Evolutionary conservation across 2,329 filamentous ascomycete species (phyloP), one percentile per base, ranked within the genome.

Genomic region (Xylaria multiplex): DNA sequence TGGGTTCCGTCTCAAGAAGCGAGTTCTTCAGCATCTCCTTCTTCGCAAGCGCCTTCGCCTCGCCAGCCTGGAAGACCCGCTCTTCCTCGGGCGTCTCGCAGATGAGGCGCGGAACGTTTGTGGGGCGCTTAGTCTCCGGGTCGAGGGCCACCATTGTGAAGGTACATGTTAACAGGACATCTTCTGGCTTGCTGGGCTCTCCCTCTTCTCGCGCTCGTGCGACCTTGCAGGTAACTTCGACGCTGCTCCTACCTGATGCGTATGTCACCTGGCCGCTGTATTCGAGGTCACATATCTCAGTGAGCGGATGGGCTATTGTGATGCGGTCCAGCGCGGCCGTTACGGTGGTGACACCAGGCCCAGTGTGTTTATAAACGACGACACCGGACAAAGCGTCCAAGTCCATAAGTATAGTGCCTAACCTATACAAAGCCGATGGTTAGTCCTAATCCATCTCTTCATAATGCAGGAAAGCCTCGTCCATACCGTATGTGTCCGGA

Each of bases 101-200:
- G 27, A 89, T 73, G 16, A 88, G 78, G 3, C 90, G 79, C 0
- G 90, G 87, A 32, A 81, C 69, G 40, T 86, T 86, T 61, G 91
- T 86, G 19, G 85, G 83, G 80, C 86, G 90, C 77, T 89, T 91
- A 1, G 90, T 92, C 3, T 74, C 79, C 1, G 90, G 89, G 71
- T 93, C 87, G 11, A 93, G 80, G 1, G 90, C 91, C 0, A 93
- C 91, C 91, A 93, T 93, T 0, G 90, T 93, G 73, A 92, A 92
- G 6, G 89, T 81, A 70, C 82, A 83, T 0, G 81, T 83, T 1
- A 83, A 74, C 45, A 83, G 73, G 11, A 81, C 77, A 55, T 83
- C 81, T 58, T 82, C 80, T 0, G 81, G 80, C 50, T 74, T 78
- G 73, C 80, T 81, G 0, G 79, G 78, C 71, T 90, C 82, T 27